A percentile compares a stretch with the other conserved stretches of the same genome.
Evolutionary conservation across 2,329 filamentous ascomycete genomes (phyloP).

Genomic region (Ceratocystis destructans): DNA sequence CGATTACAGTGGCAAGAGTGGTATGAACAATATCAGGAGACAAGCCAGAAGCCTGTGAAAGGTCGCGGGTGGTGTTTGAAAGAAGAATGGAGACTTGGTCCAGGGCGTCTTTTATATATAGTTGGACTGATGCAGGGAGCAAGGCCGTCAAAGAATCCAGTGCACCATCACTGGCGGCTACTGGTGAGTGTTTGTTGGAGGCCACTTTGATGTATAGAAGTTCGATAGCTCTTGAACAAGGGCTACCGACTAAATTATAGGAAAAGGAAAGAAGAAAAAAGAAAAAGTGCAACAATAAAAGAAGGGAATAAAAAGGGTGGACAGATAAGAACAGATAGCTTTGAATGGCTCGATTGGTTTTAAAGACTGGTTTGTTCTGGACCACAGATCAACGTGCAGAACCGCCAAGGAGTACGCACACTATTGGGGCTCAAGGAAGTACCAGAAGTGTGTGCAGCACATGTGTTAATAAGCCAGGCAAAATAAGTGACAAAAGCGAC

Average conservation of each 20-base stretch:
- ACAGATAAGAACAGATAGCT: background rate
- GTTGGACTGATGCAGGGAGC: conserved; percentile 34
- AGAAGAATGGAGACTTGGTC: conserved; percentile 27
- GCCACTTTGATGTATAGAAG: conserved; percentile 37
- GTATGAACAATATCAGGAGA: conserved; percentile 34
- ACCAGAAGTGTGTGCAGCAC: background rate
- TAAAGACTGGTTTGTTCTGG: background rate
- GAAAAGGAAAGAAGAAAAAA: conserved; percentile 4
- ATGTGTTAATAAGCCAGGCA: background rate
- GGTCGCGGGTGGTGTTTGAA: conserved; percentile 38
- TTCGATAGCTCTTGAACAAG: conserved; percentile 16
- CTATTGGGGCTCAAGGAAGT: background rate
- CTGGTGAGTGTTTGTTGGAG: conserved; percentile 36
- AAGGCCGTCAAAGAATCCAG: conserved; percentile 44
- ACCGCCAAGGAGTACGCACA: background rate
- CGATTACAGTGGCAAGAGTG: conserved; percentile 35
- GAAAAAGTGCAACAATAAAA: background rate
- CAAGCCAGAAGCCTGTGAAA: conserved; percentile 38
- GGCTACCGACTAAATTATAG: conserved; percentile 11
- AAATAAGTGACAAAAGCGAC: background rate
- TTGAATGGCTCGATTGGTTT: conserved; percentile 7
- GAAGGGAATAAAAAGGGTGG: background rate
- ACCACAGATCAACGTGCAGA: background rate
- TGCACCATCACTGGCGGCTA: conserved; percentile 26
- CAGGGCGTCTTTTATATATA: conserved; percentile 35